These are phyloP conservation scores for Trichoderma lentiforme DNA, from an alignment of 2,329 filamentous ascomycete genomes.

Conservation along the genomic window DNA sequence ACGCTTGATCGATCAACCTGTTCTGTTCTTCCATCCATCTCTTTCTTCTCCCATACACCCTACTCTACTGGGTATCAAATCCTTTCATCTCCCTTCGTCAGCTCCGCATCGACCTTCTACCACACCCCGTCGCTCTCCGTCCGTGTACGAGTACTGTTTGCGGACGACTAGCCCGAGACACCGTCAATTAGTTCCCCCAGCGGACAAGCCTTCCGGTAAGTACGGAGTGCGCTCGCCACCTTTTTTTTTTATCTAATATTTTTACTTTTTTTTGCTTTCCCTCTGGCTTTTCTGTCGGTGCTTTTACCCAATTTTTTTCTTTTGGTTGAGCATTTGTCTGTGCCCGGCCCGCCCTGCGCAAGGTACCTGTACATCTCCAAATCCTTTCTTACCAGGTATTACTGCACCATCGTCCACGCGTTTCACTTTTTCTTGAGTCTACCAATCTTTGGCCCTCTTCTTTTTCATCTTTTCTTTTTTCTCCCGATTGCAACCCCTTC, in stretches of 20 bases:
- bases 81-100: not conserved
- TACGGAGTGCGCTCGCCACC: not conserved
- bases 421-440: not conserved
- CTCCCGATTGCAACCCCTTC: not conserved
- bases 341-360: not conserved
- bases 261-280: not conserved
- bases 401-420: conserved; percentile 11
- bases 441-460: not conserved
- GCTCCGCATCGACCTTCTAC: not conserved
- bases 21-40: not conserved
- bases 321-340: not conserved
- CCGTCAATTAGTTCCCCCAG: not conserved
- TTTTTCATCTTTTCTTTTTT: not conserved
- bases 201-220: conserved; percentile 7
- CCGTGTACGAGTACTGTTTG: not conserved
- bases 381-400: conserved; percentile 10
- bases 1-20: not conserved
- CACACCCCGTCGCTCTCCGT: not conserved
- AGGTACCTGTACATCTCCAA: conserved; percentile 15
- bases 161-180: not conserved
- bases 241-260: not conserved
- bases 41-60: not conserved
- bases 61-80: not conserved
- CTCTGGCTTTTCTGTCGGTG: not conserved
- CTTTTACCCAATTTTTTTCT: not conserved